Percentiles rank a stretch among this genome's conserved stretches.
These are phyloP conservation scores for Suhomyces chickasaworum DNA, from an alignment of 1,139 yeast genomes.

Conservation along the genomic window DNA sequence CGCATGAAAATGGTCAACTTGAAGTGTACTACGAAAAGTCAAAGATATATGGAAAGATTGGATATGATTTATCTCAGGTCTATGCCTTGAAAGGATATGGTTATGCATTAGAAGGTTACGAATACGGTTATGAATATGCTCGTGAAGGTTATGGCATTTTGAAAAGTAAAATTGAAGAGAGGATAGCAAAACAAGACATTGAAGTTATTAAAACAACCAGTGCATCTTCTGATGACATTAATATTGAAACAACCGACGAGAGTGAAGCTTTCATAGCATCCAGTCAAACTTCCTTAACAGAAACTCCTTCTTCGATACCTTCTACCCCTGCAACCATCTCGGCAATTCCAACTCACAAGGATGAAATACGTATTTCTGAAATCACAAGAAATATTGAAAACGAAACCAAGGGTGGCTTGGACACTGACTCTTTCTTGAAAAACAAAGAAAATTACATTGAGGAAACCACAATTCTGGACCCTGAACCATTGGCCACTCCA, in stretches of 20 bases:
- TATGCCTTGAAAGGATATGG: constrained; percentile 21
- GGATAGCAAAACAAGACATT: constrained; percentile 19
- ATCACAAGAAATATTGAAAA: constrained; percentile 24
- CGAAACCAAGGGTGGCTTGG: constrained; percentile 19
- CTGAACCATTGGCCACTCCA: constrained; percentile 5
- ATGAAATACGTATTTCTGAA: constrained; percentile 18
- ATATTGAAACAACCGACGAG: constrained; percentile 6
- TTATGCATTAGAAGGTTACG: neutral
- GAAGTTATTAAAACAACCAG: constrained; percentile 5
- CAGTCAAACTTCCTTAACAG: constrained; percentile 1
- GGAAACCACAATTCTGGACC: constrained; percentile 5
- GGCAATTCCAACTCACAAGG: constrained; percentile 7
- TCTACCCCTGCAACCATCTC: constrained; percentile 8
- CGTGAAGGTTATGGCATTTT: constrained; percentile 24
- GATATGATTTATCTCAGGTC: constrained; percentile 31
- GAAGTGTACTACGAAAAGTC: constrained; percentile 19
- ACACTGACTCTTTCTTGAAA: constrained; percentile 23
- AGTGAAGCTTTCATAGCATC: constrained; percentile 4
- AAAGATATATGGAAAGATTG: constrained; percentile 22
- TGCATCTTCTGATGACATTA: constrained; percentile 1
- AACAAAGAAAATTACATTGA: constrained; percentile 20
- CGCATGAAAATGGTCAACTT: constrained; percentile 42
- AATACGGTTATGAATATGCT: constrained; percentile 1
- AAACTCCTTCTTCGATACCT: constrained; percentile 1
- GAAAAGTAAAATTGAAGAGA: constrained; percentile 42